A percentile compares a stretch with the other conserved stretches of the same genome.
Evolutionary conservation across 148 eudicot genomes (phyloP).

Genomic region (Rheum nobile): DNA sequence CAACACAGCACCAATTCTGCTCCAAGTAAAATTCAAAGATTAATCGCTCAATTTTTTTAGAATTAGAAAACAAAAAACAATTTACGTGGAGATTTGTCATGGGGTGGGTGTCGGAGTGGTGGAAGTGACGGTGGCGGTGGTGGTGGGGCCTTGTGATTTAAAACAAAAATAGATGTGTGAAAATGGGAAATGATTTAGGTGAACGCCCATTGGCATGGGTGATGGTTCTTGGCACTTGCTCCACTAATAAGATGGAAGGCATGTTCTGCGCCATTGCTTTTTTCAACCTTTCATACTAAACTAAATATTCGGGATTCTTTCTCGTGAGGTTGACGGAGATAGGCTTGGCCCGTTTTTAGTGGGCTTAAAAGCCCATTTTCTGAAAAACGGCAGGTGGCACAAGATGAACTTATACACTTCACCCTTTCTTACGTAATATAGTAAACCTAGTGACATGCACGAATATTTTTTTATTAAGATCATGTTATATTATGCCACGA

Average conservation of each 20-base stretch:
- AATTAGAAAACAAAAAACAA: background rate
- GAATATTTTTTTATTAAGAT: no score
- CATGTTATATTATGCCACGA: no score
- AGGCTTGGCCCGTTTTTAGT: background rate
- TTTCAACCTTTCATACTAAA: no score
- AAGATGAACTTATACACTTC: no score
- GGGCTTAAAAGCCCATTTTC: no score
- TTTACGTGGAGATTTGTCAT: background rate
- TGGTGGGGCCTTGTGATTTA: background rate
- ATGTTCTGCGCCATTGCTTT: background rate
- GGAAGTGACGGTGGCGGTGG: background rate
- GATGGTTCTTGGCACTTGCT: no score
- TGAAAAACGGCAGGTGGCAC: no score
- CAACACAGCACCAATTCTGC: background rate
- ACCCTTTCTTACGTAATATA: no score
- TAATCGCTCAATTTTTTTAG: background rate
- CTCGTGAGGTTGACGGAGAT: no score
- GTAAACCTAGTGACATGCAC: no score
- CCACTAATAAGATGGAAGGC: background rate
- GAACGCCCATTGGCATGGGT: background rate
- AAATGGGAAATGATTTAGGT: background rate
- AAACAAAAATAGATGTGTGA: background rate
- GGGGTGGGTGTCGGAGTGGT: conserved; percentile 1
- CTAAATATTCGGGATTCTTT: no score
- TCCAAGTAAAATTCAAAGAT: background rate